Evolutionary conservation across 176 grass and related monocot species (phyloP).

Genomic region (sorghum (Sorghum bicolor)): DNA sequence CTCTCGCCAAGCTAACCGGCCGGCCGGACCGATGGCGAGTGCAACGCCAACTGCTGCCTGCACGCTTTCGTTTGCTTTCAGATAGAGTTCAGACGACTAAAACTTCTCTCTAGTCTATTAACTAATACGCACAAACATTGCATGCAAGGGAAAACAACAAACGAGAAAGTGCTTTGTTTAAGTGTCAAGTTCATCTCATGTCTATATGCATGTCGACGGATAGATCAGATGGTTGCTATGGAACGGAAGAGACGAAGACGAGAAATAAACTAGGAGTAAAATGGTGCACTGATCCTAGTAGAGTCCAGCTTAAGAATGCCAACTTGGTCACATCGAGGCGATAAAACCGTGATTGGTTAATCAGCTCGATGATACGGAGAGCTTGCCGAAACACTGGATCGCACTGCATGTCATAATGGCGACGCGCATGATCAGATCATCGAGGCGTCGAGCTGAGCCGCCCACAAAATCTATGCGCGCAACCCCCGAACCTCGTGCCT

Average conservation of each 20-base stretch:
- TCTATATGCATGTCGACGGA: not conserved
- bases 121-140: no score
- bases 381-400: constrained; percentile 30
- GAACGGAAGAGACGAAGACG: no score
- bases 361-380: constrained; percentile 13
- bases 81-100: no score
- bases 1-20: constrained; percentile 4
- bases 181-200: no score
- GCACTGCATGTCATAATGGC: constrained; percentile 37
- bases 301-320: constrained; percentile 39
- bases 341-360: constrained; percentile 12
- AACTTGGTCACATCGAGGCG: constrained; percentile 46
- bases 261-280: no score
- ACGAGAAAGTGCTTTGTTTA: no score
- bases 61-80: not conserved
- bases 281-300: no score
- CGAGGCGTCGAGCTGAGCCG: not conserved
- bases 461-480: constrained; percentile 30
- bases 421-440: not conserved
- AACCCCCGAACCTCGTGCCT: not conserved
- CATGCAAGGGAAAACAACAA: no score
- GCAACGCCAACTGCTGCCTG: no score
- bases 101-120: no score
- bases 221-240: not conserved
- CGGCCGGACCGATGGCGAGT: not conserved